Evolutionary conservation across 768 basidiomycete species (phyloP).

Genomic region (Tylopilus balloui): DNA sequence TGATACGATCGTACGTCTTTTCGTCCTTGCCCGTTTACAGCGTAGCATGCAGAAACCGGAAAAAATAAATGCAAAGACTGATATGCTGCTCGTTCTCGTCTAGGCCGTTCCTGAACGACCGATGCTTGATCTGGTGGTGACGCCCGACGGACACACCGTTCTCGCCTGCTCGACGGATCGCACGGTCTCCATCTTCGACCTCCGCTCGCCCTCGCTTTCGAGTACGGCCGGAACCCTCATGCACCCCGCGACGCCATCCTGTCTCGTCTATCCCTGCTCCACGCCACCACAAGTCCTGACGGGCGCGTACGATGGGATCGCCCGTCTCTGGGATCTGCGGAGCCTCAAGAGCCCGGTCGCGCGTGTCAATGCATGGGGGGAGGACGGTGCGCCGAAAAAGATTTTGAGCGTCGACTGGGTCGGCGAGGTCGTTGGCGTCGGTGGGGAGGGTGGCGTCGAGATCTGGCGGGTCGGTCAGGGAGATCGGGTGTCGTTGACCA

Average conservation of each 20-base stretch:
- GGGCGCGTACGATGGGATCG: slow-evolving; percentile 75
- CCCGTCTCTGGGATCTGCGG: slow-evolving; percentile 74
- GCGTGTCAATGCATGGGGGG: slow-evolving; percentile 53
- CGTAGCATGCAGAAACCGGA: background rate
- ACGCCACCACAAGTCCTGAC: slow-evolving; percentile 52
- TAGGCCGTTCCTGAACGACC: slow-evolving; percentile 71
- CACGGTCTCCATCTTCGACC: slow-evolving; percentile 66
- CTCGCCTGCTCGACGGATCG: slow-evolving; percentile 73
- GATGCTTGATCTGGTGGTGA: slow-evolving; percentile 60
- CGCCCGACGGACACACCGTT: slow-evolving; percentile 39
- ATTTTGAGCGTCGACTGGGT: slow-evolving; percentile 59
- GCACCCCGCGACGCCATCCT: slow-evolving; percentile 67
- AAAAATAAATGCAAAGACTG: too few relatives aligned
- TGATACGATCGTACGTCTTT: slow-evolving; percentile 53
- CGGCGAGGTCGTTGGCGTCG: slow-evolving; percentile 50
- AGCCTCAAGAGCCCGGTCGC: slow-evolving; percentile 63
- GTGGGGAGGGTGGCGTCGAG: slow-evolving; percentile 62
- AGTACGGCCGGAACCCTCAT: slow-evolving; percentile 42
- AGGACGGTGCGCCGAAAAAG: slow-evolving; percentile 42
- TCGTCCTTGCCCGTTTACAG: too few relatives aligned
- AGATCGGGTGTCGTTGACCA: slow-evolving; percentile 9
- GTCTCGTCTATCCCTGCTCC: slow-evolving; percentile 36
- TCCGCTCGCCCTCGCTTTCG: slow-evolving; percentile 43
- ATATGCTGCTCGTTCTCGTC: background rate
- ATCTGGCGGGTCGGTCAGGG: slow-evolving; percentile 52